Percentiles rank a stretch among this genome's conserved stretches.
phyloP scores from a whole-genome alignment of 441 rosid genomes.

The Melastoma candidum region DNA sequence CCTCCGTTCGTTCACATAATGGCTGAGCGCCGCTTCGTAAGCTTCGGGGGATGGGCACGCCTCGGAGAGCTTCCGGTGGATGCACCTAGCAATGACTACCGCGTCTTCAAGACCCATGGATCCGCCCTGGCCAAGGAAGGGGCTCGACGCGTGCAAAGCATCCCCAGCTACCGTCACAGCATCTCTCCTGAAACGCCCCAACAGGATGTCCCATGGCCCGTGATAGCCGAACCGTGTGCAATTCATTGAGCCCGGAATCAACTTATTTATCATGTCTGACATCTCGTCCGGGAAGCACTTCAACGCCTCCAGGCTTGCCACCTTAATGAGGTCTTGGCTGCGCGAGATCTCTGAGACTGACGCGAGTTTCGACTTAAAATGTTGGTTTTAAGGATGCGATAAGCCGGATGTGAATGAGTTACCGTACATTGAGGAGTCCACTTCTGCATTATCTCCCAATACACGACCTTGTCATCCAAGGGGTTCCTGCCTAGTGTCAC shows the following conservation, averaged over 20 bases:
- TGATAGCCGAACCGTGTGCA: conserved; percentile 27
- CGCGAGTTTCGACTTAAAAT: conserved; percentile 3
- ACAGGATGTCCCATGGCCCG: conserved; percentile 33
- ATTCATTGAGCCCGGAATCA: conserved; percentile 20
- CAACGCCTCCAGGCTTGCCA: background rate
- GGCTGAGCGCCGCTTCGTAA: conserved; percentile 22
- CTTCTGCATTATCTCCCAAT: conserved; percentile 25
- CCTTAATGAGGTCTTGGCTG: no score
- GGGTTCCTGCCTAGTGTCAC: conserved; percentile 28
- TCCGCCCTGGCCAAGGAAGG: conserved; percentile 50
- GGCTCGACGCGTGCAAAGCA: conserved; percentile 58
- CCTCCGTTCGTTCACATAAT: conserved; percentile 30
- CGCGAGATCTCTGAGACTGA: background rate
- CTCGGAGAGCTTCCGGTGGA: conserved; percentile 17
- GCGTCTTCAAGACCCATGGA: conserved; percentile 46
- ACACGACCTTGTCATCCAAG: conserved; percentile 20
- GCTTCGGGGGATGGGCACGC: no score
- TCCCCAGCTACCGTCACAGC: conserved; percentile 47
- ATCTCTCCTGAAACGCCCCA: conserved; percentile 23
- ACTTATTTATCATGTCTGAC: conserved; percentile 28
- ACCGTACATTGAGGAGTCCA: conserved; percentile 18
- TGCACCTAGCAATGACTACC: conserved; percentile 33
- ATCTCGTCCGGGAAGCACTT: conserved; percentile 19
- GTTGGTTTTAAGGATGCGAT: background rate
- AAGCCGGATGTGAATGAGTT: background rate